Evolutionary conservation across 225 moss, liverwort and hornwort genomes (phyloP).

Genomic region (Lunularia cruciata): DNA sequence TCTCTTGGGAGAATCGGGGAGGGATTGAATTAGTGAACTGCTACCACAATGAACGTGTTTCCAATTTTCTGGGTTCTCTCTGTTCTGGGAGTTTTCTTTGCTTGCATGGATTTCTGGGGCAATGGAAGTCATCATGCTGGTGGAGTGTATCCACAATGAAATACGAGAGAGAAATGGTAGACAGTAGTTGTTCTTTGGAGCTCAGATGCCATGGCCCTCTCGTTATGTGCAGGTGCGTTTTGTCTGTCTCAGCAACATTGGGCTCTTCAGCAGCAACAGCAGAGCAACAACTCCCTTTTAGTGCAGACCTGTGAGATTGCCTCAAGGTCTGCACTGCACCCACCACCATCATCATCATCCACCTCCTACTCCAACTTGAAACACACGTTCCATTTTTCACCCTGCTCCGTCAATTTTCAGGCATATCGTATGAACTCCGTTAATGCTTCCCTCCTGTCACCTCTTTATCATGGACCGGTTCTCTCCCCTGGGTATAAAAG

Average conservation of each 20-base stretch:
- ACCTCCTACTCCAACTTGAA: too few relatives aligned
- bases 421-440: background rate
- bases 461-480: background rate
- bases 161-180: background rate
- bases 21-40: background rate
- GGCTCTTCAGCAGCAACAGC: background rate
- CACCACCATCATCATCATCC: background rate
- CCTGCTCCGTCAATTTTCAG: background rate
- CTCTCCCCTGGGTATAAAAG: too few relatives aligned
- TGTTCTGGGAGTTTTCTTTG: slow-evolving; percentile 13
- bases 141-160: background rate
- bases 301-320: background rate
- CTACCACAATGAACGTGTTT: slow-evolving; percentile 14
- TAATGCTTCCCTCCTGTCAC: background rate
- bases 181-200: background rate
- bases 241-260: background rate
- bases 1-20: background rate
- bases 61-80: slow-evolving; percentile 17
- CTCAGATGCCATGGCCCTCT: background rate
- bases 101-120: slow-evolving; percentile 13
- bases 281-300: too few relatives aligned
- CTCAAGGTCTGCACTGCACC: slow-evolving; percentile 2
- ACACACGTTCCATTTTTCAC: background rate
- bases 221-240: slow-evolving; percentile 16
- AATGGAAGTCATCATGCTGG: background rate